phyloP scores from a whole-genome alignment of 176 grass and related monocot species.

The Alopecurus myosuroides region DNA sequence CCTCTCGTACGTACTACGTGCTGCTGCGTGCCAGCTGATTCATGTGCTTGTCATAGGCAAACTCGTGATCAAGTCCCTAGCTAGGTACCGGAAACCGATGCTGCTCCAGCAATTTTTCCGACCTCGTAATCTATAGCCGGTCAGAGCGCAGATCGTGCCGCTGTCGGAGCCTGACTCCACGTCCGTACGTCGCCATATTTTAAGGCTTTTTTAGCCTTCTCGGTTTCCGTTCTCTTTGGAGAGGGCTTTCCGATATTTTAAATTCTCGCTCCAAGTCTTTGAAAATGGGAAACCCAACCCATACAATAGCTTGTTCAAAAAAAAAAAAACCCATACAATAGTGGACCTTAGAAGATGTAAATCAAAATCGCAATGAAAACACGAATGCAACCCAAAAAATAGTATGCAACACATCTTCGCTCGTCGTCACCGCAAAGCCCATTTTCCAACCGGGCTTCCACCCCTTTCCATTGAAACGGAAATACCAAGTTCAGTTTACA shows the following conservation, averaged over 20 bases:
- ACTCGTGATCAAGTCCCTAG: slow-evolving; percentile 14
- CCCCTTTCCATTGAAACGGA: too few species aligned
- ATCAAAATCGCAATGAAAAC: too few species aligned
- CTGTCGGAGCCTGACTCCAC: not conserved
- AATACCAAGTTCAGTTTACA: too few species aligned
- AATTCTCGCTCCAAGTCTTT: not conserved
- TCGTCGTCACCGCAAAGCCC: too few species aligned
- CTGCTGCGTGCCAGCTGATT: slow-evolving; percentile 13
- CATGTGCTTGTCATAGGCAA: not conserved
- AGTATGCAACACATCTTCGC: too few species aligned
- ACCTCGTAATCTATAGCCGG: not conserved
- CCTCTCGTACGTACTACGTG: not conserved
- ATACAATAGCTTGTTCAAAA: too few species aligned
- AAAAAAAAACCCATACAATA: too few species aligned
- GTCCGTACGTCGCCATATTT: slow-evolving; percentile 18
- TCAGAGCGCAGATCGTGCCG: not conserved
- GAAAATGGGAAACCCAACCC: not conserved
- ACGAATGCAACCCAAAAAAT: too few species aligned
- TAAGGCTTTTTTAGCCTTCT: not conserved
- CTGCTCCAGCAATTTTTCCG: not conserved
- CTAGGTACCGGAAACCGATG: not conserved
- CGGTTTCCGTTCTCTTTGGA: not conserved
- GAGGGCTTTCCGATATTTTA: not conserved
- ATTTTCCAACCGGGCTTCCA: too few species aligned
- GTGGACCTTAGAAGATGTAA: too few species aligned